Evolutionary conservation across 129 eudicot species (phyloP), one percentile per base, ranked within the genome.

Genomic region (Escallonia herrerae): DNA sequence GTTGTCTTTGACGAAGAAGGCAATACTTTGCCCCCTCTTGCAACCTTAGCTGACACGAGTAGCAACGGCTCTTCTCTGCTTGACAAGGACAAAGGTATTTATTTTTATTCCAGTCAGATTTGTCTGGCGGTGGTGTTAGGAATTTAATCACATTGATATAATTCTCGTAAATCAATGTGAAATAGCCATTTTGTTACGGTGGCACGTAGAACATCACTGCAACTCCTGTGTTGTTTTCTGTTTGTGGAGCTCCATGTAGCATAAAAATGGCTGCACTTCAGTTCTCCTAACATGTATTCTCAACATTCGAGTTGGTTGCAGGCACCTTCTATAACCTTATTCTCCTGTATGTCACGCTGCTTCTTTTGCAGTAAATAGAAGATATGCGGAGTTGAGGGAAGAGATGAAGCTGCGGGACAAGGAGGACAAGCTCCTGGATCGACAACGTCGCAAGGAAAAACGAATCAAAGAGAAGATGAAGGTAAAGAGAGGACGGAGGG

Each of bases 1-100:
- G 86, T 84, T 62, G 95, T 93, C 52, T 88, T 88, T 78, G 96
- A 93, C 66, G 98, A 93, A 44, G 96, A 88, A 74, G 96, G 96
- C 58, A 83, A 80, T 73, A 78, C 91, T 2, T 69, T 81, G 54
- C 84, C 95, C n/a, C 96, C 96, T 9, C 95, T 93, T 66, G 96
- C 95, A 41, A 74, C 56, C 56, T 69, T 87, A 65, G 95, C 95
- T 5, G 87, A 70, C 65, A 60, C 57, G 42, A 69, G 85, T 14
- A 66, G 60, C n/a, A 58, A 66, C 8, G 82, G 77, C 51, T 77
- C 81, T 14, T 57, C 82, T 54, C 70, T 70, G 50, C 81, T 88
- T 62, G 90, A 93, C 76, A 76, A 68, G 72, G 87, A 77, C 58
- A 86, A 83, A 83, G 96, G 98, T 90, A 74, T 38, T 11, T 45